Percentiles rank a stretch among this genome's conserved stretches.
Conservation (phyloP, 495 filamentous ascomycete species). For the Aspergillus taichungensis region DNA sequence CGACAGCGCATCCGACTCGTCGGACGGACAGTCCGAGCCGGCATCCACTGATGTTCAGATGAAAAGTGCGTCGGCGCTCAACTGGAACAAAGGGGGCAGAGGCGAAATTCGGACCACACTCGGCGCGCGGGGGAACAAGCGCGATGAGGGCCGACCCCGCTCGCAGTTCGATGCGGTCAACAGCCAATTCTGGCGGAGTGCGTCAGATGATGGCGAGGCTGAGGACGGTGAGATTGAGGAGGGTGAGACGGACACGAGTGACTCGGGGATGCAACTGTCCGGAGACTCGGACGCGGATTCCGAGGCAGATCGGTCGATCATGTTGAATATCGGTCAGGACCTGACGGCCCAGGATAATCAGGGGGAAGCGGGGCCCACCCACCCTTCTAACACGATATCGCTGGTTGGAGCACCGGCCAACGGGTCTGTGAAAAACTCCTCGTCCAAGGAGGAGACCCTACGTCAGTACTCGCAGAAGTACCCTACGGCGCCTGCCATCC, state of each 20-base stretch:
- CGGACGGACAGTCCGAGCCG: slow-evolving; percentile 5
- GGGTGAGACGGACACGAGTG: slow-evolving; percentile 16
- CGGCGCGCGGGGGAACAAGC: slow-evolving; percentile 13
- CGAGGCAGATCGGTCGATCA: slow-evolving; percentile 34
- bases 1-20: slow-evolving; percentile 5
- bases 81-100: slow-evolving; percentile 35
- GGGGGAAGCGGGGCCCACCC: neutral
- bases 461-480: slow-evolving; percentile 27
- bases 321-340: slow-evolving; percentile 28
- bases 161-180: slow-evolving; percentile 34
- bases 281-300: slow-evolving; percentile 32
- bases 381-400: no score
- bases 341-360: slow-evolving; percentile 1
- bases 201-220: slow-evolving; percentile 13
- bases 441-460: slow-evolving; percentile 32
- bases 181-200: slow-evolving; percentile 32
- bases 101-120: slow-evolving; percentile 29
- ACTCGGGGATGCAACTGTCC: slow-evolving; percentile 8
- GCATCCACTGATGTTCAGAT: neutral
- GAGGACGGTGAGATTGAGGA: slow-evolving; percentile 18
- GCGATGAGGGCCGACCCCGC: slow-evolving; percentile 4
- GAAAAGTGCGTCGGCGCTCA: slow-evolving; percentile 22
- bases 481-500: slow-evolving; percentile 22
- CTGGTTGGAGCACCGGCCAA: neutral
- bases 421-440: neutral